Percentiles rank a stretch among this genome's conserved stretches.
Conservation (phyloP, 768 basidiomycete genomes). For the Arthromyces matolae region DNA sequence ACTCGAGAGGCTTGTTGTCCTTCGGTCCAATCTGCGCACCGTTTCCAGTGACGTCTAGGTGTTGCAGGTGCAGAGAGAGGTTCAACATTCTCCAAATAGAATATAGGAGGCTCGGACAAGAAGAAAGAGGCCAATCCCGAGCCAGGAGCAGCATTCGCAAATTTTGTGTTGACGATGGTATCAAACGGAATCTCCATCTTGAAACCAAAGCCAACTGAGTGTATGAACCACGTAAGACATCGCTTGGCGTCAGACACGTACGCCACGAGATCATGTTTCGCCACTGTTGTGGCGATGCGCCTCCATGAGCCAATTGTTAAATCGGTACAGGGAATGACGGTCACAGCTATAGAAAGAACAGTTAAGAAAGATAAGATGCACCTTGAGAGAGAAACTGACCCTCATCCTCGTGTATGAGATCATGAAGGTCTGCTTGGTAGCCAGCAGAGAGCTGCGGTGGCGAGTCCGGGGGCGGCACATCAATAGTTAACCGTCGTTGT, state of each 20-base stretch:
- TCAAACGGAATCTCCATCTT: constrained; percentile 83
- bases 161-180: constrained; percentile 53
- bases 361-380: constrained; percentile 1
- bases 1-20: constrained; percentile 62
- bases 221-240: constrained; percentile 76
- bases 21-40: constrained; percentile 76
- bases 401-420: constrained; percentile 71
- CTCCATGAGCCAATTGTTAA: constrained; percentile 78
- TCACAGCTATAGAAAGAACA: constrained; percentile 47
- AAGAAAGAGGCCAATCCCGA: constrained; percentile 58
- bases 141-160: constrained; percentile 50
- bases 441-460: constrained; percentile 50
- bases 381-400: constrained; percentile 43
- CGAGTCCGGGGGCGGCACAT: constrained; percentile 37
- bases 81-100: constrained; percentile 55
- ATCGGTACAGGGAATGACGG: constrained; percentile 72
- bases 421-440: constrained; percentile 57
- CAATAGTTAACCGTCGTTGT: constrained; percentile 32
- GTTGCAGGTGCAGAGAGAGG: constrained; percentile 28
- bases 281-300: constrained; percentile 54
- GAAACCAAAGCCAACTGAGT: constrained; percentile 67
- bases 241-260: constrained; percentile 68
- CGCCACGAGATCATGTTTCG: constrained; percentile 66
- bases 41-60: constrained; percentile 50
- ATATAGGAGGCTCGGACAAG: constrained; percentile 64